These are phyloP conservation scores for Plasmodium gaboni DNA, from an alignment of 169 alveolate genomes.

Conservation along the genomic window DNA sequence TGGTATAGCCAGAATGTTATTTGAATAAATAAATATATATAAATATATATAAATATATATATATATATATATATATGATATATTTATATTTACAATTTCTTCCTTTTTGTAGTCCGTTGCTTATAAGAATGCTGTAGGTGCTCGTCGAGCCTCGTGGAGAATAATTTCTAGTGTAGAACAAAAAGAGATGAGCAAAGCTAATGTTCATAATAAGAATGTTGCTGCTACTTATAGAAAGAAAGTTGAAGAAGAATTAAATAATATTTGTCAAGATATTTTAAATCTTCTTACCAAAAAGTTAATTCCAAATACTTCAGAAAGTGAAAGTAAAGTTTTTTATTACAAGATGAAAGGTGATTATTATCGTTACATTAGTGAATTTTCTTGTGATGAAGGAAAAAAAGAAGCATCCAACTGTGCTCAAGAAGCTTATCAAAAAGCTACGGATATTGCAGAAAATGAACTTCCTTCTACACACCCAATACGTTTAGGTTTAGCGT, in stretches of 20 bases:
- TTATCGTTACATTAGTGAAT: slow-evolving; percentile 98
- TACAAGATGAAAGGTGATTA: slow-evolving; percentile 99
- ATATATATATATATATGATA: background rate
- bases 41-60: background rate
- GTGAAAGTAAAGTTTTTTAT: slow-evolving; percentile 97
- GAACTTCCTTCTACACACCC: slow-evolving; percentile 98
- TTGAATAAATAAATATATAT: background rate
- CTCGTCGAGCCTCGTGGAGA: slow-evolving; percentile 99
- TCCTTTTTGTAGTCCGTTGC: slow-evolving; percentile 95
- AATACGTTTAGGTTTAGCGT: slow-evolving; percentile 97
- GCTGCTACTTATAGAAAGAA: slow-evolving; percentile 95
- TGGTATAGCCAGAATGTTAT: slow-evolving; percentile 60
- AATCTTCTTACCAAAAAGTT: slow-evolving; percentile 92
- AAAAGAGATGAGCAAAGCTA: slow-evolving; percentile 96
- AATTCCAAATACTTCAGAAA: slow-evolving; percentile 91
- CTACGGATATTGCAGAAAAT: slow-evolving; percentile 95
- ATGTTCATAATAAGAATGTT: slow-evolving; percentile 91
- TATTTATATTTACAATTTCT: background rate
- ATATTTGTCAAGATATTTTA: slow-evolving; percentile 94
- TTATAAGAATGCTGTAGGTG: slow-evolving; percentile 98
- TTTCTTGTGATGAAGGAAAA: slow-evolving; percentile 95
- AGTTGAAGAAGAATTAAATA: slow-evolving; percentile 95
- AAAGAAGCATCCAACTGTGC: slow-evolving; percentile 97
- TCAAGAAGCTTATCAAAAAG: slow-evolving; percentile 96
- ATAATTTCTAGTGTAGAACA: slow-evolving; percentile 96